Base-by-base conservation (phyloP, 1,139 yeast genomes). In the Pichia sp. region DNA sequence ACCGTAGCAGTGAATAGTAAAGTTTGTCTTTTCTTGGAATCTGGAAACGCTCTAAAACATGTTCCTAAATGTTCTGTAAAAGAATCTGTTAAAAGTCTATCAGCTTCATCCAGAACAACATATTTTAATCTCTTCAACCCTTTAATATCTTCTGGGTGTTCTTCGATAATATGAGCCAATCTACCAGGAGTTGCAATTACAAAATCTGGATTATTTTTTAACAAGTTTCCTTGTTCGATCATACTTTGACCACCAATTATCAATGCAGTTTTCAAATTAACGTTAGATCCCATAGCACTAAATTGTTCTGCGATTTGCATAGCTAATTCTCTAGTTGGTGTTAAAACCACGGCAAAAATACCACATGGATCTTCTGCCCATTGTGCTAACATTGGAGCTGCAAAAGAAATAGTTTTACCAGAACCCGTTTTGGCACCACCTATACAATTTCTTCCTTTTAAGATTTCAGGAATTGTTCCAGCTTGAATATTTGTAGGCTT, bases 401-500 rank as follows among this genome's bases (percentile, higher is more conserved):
- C 97, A 74, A 92, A 92, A 0, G 98, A 96, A 34, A 94, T 83
- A 3, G 99, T 92, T 64, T 92, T 92, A 76, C 99, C 99, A 34
- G 95, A 84, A 69, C 99, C 99, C 0, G 99, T 92, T 66, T 86
- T 86, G 40, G 99, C 98, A 37, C 98, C 98, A 46, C 98, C 99
- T 45, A 92, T 92, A 66, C 97, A 90, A 66, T 90, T 96, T 57
- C 82, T 78, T 8, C 95, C 97, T 36, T 72, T 73, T 42, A 92
- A 65, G 52, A 92, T 86, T 51, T 84, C 78, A 0, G 97, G 97
- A 44, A 92, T 92, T 64, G 97, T 89, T 2, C 89, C 89, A 5
- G 73, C 63, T 65, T 92, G 99, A 69, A 92, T 90, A 32, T 81
- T 78, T 0, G 97, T 87, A 2, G 99, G 98, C 6, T 76, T 73